Evolutionary conservation across 306 rosid genomes (phyloP), one percentile per base, ranked within the genome.

Genomic region (Cucurbita argyrosperma): DNA sequence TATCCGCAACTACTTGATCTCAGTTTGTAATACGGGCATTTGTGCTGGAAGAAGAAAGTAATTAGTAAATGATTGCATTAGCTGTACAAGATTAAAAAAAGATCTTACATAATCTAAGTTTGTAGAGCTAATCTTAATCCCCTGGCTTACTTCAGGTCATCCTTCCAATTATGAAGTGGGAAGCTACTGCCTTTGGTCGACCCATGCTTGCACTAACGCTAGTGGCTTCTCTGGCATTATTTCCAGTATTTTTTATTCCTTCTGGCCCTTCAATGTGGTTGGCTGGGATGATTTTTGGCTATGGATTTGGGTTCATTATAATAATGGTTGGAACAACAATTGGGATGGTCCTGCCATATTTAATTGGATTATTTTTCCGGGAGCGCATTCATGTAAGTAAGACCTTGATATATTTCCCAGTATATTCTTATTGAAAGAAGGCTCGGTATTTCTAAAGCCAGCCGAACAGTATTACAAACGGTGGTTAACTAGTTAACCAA

Each of bases 211-310:
- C 96, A 74, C 35, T 89, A 46, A 83, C 85, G 80, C 96, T 95
- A 5, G 85, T 91, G 75, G 96, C 91, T 82, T 95, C 99, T 80
- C 80, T 95, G 71, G 96, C 97, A 55, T 78, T 91, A 54, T 95
- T 95, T 82, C 99, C 99, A 4, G 92, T 87, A 63, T 65, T 95
- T 50, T 75, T 95, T 65, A 82, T 95, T 69, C 99, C 97, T 74
- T 91, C 99, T 42, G 97, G 96, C 54, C 99, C 99, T 80, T 95
- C 99, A 82, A 91, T 95, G 99, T 95, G 99, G 97, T 80, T 95
- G 87, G 96, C 99, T 40, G 97, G 97, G 74, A 95, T 95, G 97
- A 95, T 91, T 69, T 94, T 95, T 84, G 99, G 99, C 74, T 91
- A 95, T 81, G 99, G 96, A 72, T 83, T 89, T 54, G 97, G 99